Evolutionary conservation across 2,329 filamentous ascomycete genomes (phyloP), one percentile per base, ranked within the genome.

Genomic region (Sclerotinia trifoliorum): DNA sequence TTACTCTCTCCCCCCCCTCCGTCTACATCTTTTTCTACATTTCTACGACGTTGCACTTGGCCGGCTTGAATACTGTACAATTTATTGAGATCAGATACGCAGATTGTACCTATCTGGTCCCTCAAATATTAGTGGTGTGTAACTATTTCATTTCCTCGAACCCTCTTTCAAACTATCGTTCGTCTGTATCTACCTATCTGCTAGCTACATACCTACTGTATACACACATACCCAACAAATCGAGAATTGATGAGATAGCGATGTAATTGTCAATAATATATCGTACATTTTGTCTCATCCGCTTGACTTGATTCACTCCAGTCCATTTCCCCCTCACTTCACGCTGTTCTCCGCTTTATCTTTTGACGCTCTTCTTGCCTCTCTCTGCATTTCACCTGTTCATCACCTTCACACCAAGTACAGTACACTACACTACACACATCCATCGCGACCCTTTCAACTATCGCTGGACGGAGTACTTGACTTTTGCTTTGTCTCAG

Each of bases 241-340:
- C 55, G 32, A 42, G 55, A 57, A 57, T 57, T 57, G 55, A 42
- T 42, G 55, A 57, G 55, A 57, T 8, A 5, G n/a, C 35, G 21
- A 24, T 42, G 2, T 42, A 42, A 57, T 57, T 57, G 35, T 42
- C 35, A 26, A 57, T 57, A 26, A 42, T 11, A 42, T 32, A 15
- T 24, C 21, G 21, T 24, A 39, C 54, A 39, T 24, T 21, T n/a
- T 17, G 6, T 21, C 32, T 29, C 10, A 56, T 56, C 19, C 10
- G n/a, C 35, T 56, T 17, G 19, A 42, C 35, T 42, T 13, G 3
- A 56, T 56, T n/a, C 29, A 56, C 54, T 56, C 17, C 54, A 39
- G 21, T 39, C 6, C 21, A 15, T 5, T 24, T 39, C 35, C 13
- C 13, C 55, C 32, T 42, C 55, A 26, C 55, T 42, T 26, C 21